These are phyloP conservation scores for Trametes punicea DNA, from an alignment of 768 basidiomycete genomes.

Conservation along the genomic window DNA sequence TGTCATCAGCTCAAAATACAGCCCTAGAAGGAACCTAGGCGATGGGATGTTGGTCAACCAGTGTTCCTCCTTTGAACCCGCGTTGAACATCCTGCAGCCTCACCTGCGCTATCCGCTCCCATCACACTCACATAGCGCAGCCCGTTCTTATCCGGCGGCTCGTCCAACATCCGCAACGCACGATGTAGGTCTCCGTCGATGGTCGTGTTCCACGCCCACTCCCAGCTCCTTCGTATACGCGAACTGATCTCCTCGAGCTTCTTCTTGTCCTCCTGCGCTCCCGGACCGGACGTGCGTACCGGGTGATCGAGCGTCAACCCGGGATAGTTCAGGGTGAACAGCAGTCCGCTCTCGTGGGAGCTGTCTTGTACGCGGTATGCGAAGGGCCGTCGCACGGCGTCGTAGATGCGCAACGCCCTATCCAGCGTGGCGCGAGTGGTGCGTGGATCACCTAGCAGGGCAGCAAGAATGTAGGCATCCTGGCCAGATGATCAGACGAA, in stretches of 20 bases:
- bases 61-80: too few relatives aligned
- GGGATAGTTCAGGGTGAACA: conserved; percentile 28
- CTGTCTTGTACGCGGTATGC: conserved; percentile 25
- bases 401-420: conserved; percentile 30
- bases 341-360: conserved; percentile 29
- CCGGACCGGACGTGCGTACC: conserved; percentile 21
- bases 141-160: background rate
- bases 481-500: conserved; percentile 2
- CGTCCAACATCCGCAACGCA: conserved; percentile 31
- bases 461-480: conserved; percentile 38
- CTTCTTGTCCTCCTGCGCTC: conserved; percentile 21
- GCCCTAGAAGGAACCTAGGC: too few relatives aligned
- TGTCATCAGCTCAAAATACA: too few relatives aligned
- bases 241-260: conserved; percentile 40
- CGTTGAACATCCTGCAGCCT: too few relatives aligned
- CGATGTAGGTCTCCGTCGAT: conserved; percentile 40
- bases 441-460: conserved; percentile 41
- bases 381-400: conserved; percentile 31
- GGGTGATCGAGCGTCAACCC: conserved; percentile 19
- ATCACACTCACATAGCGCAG: background rate
- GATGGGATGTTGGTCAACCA: too few relatives aligned
- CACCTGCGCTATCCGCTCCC: too few relatives aligned
- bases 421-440: conserved; percentile 22
- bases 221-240: conserved; percentile 49
- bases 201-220: conserved; percentile 58